These are phyloP conservation scores for Leishmania tarentolae DNA, from an alignment of 208 protist species.

Conservation along the genomic window DNA sequence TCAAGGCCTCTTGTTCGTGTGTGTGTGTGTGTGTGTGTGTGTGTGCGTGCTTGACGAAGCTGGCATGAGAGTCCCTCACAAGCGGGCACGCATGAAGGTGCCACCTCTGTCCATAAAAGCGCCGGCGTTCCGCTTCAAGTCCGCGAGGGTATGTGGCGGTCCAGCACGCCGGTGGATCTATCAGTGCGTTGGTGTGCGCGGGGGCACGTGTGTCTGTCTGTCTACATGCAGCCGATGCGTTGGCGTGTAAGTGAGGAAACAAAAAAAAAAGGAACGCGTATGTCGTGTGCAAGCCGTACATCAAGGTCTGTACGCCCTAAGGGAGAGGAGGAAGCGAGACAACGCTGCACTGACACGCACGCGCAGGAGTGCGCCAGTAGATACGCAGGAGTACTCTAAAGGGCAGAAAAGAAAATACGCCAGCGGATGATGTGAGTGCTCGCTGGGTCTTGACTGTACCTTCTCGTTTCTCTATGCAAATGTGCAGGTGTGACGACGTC, in stretches of 20 bases:
- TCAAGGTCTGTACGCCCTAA: background rate
- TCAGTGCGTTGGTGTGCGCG: background rate
- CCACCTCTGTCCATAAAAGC: background rate
- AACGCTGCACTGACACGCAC: background rate
- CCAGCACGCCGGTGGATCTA: background rate
- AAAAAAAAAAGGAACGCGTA: background rate
- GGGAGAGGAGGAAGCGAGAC: background rate
- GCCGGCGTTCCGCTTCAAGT: background rate
- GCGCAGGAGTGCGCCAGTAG: background rate
- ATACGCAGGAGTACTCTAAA: background rate
- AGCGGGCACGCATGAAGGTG: background rate
- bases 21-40: background rate
- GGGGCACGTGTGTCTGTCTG: background rate
- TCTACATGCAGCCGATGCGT: background rate
- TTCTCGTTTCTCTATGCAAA: background rate
- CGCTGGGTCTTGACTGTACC: background rate
- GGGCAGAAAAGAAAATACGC: background rate
- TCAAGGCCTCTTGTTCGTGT: background rate
- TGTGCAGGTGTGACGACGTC: background rate
- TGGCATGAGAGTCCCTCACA: background rate
- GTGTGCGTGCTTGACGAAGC: background rate
- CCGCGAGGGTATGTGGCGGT: background rate
- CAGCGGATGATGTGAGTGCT: too few relatives aligned
- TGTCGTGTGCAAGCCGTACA: background rate
- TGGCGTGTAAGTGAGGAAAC: background rate